A percentile compares a stretch with the other conserved stretches of the same genome.
phyloP scores from a whole-genome alignment of 345 rosid genomes.

The Gynandropsis gynandra region DNA sequence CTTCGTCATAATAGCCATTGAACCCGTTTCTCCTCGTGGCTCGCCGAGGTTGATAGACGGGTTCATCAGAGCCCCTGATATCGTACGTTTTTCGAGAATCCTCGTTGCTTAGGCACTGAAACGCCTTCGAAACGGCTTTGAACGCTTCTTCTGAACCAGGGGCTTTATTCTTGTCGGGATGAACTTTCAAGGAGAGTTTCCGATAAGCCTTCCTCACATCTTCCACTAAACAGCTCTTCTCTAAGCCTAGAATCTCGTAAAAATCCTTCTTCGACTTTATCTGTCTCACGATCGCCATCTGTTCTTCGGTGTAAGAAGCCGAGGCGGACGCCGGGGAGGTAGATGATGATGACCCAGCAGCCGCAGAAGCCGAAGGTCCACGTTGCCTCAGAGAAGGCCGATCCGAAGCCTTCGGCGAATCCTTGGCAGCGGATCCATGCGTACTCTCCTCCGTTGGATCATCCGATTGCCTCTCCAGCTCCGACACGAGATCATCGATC shows the following conservation, averaged over 20 bases:
- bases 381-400: conserved; percentile 55
- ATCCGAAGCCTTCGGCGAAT: conserved; percentile 27
- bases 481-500: conserved; percentile 53
- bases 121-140: conserved; percentile 78
- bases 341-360: too few species aligned
- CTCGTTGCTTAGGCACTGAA: conserved; percentile 79
- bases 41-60: conserved; percentile 41
- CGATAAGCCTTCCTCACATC: conserved; percentile 82
- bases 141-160: conserved; percentile 95
- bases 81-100: conserved; percentile 68
- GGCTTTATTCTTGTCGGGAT: conserved; percentile 89
- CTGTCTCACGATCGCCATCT: conserved; percentile 58
- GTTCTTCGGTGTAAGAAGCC: conserved; percentile 57
- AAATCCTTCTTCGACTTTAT: conserved; percentile 76
- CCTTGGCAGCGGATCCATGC: conserved; percentile 22
- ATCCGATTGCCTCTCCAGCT: conserved; percentile 28
- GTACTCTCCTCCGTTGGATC: conserved; percentile 13
- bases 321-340: conserved; percentile 36
- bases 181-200: conserved; percentile 83
- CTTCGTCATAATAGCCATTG: conserved; percentile 61
- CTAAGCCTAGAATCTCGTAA: conserved; percentile 80
- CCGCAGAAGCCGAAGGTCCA: conserved; percentile 26
- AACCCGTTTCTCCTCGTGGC: conserved; percentile 40
- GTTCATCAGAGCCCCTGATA: conserved; percentile 68
- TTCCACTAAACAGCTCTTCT: conserved; percentile 56